Conservation (phyloP, 192 early-diverging fungal species). For the Rhizophlyctis rosea region DNA sequence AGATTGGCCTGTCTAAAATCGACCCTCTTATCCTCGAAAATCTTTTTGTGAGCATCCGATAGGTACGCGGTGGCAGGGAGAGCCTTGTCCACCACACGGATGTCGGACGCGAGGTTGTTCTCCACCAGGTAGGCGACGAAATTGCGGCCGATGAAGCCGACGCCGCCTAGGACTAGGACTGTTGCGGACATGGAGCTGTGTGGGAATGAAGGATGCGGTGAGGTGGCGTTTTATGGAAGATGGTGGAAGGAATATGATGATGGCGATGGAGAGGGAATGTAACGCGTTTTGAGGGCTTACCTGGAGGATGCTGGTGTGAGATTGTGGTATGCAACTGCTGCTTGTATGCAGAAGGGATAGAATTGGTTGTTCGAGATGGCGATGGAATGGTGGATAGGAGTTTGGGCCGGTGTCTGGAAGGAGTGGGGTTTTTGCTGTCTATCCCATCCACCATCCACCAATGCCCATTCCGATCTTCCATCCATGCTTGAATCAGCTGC, state of each 20-base stretch:
- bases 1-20: constrained; percentile 81
- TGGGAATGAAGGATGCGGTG: background rate
- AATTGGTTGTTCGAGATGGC: too few species aligned
- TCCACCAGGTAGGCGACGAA: constrained; percentile 68
- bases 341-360: too few species aligned
- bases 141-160: constrained; percentile 83
- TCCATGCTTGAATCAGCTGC: too few species aligned
- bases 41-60: constrained; percentile 53
- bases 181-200: constrained; percentile 16
- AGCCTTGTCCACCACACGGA: constrained; percentile 80
- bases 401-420: too few species aligned
- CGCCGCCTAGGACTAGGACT: constrained; percentile 77
- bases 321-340: too few species aligned
- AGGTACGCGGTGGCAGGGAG: constrained; percentile 79
- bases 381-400: too few species aligned
- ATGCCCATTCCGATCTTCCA: too few species aligned
- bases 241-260: background rate
- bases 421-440: too few species aligned
- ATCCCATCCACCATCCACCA: too few species aligned
- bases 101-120: constrained; percentile 56
- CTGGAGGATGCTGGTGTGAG: too few species aligned
- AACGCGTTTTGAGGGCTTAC: background rate
- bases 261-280: background rate
- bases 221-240: background rate
- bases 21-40: constrained; percentile 65